Evolutionary conservation across 1,284 basidiomycete genomes (phyloP).

Genomic region (Cerrena zonata): DNA sequence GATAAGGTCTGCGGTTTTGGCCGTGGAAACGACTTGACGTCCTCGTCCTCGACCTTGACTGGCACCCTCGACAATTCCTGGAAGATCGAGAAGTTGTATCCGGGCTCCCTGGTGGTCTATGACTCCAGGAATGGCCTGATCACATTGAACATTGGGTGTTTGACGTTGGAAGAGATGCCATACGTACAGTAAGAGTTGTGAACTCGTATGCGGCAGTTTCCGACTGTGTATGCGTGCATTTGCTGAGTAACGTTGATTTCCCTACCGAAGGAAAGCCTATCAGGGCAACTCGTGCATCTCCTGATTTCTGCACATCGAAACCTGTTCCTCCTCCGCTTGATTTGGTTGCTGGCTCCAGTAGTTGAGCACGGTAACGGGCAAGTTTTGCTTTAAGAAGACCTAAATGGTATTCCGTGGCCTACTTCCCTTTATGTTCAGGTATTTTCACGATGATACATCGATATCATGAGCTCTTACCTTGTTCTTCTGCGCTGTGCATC

Average conservation of each 20-base stretch:
- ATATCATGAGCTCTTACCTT: slow-evolving; percentile 44
- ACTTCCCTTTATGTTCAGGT: slow-evolving; percentile 24
- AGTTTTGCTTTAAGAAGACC: slow-evolving; percentile 86
- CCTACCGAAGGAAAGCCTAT: slow-evolving; percentile 95
- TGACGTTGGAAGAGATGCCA: neutral
- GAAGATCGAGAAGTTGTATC: slow-evolving; percentile 91
- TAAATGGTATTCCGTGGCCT: slow-evolving; percentile 89
- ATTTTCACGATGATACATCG: too few relatives aligned
- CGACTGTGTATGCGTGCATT: slow-evolving; percentile 86
- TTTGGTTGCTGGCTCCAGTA: slow-evolving; percentile 80
- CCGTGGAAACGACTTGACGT: slow-evolving; percentile 90
- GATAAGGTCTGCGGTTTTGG: slow-evolving; percentile 94
- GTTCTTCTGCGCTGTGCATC: slow-evolving; percentile 86
- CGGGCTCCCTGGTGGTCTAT: slow-evolving; percentile 89
- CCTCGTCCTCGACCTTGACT: slow-evolving; percentile 90
- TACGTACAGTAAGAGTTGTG: slow-evolving; percentile 78
- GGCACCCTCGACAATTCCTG: slow-evolving; percentile 96
- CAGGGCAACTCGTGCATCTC: slow-evolving; percentile 87
- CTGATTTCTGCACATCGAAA: slow-evolving; percentile 91
- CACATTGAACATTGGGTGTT: neutral
- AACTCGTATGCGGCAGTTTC: slow-evolving; percentile 93
- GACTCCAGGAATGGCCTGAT: slow-evolving; percentile 86
- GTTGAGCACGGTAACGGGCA: slow-evolving; percentile 84
- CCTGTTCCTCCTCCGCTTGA: slow-evolving; percentile 80
- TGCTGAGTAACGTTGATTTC: slow-evolving; percentile 89